Conservation (phyloP, 2,329 filamentous ascomycete species). For the Apiospora aurea region DNA sequence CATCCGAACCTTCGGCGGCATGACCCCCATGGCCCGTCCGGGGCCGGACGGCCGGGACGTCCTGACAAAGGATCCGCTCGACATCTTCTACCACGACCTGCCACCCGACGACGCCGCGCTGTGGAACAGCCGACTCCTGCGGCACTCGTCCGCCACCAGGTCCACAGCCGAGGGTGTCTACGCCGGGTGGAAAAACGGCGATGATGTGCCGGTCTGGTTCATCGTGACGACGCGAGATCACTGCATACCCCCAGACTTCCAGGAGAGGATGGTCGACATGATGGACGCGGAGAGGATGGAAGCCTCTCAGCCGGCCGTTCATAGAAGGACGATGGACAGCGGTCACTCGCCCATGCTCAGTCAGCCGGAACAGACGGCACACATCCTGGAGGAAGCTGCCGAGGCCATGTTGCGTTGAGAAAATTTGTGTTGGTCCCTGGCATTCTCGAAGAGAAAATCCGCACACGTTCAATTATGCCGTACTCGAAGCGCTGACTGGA, state of each 20-base stretch:
- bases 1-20: background rate
- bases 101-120: background rate
- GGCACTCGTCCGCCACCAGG: background rate
- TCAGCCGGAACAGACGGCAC: background rate
- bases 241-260: background rate
- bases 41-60: background rate
- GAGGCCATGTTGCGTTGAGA: background rate
- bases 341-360: constrained; percentile 9
- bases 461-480: background rate
- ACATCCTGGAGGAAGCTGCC: background rate
- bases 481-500: too few relatives aligned
- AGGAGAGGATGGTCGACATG: background rate
- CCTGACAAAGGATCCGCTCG: background rate
- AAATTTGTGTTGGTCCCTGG: background rate
- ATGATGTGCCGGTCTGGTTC: background rate
- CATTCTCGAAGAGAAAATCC: background rate
- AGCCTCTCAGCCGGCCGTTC: background rate
- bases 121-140: background rate
- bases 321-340: background rate
- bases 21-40: background rate
- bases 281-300: background rate
- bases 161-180: background rate
- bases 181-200: background rate
- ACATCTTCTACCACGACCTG: background rate
- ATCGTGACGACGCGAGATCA: background rate